Conservation (phyloP, 106 monocot genomes). For the Posidonia australis region DNA sequence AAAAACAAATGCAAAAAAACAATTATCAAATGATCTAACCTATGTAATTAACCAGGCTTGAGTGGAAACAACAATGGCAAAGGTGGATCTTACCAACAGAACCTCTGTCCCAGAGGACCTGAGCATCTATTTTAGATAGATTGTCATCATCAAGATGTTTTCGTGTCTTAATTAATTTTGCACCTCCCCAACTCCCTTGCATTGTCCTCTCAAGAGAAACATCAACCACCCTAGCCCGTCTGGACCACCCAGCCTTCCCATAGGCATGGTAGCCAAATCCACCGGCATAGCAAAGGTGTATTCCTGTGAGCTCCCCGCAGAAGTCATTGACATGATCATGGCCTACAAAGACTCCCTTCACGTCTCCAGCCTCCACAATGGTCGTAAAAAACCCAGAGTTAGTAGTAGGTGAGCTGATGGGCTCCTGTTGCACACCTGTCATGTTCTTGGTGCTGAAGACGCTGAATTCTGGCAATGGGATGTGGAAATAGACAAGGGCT, state of each 20-base stretch:
- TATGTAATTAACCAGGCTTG: no score
- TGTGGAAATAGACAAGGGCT: constrained; percentile 76
- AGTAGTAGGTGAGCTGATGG: constrained; percentile 57
- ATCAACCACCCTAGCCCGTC: constrained; percentile 75
- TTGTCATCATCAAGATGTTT: constrained; percentile 74
- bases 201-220: constrained; percentile 53
- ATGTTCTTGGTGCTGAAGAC: constrained; percentile 44
- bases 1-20: no score
- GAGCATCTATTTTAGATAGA: constrained; percentile 53
- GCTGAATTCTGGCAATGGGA: constrained; percentile 68
- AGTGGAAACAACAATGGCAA: neutral
- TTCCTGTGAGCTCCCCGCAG: constrained; percentile 56
- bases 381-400: constrained; percentile 88
- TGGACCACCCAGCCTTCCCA: constrained; percentile 95
- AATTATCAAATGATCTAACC: no score
- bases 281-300: constrained; percentile 81
- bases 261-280: constrained; percentile 97
- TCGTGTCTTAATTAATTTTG: constrained; percentile 82
- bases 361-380: constrained; percentile 73
- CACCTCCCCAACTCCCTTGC: constrained; percentile 65
- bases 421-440: constrained; percentile 75
- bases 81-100: neutral
- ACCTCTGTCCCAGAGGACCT: constrained; percentile 51
- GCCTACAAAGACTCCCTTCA: constrained; percentile 69
- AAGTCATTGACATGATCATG: constrained; percentile 96